Base-by-base conservation (phyloP, 345 rosid genomes). In the Moringa oleifera region DNA sequence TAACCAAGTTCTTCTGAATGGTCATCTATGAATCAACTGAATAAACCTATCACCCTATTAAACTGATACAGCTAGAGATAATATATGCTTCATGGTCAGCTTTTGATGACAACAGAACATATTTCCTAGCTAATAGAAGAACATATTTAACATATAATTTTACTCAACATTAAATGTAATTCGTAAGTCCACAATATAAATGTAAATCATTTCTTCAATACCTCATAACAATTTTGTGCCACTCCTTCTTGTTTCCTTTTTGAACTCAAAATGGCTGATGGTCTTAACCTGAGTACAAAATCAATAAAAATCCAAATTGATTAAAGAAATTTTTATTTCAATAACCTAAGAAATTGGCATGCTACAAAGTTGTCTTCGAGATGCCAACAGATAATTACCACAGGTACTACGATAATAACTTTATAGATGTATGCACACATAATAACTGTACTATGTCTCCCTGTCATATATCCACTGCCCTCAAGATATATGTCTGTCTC, bases 231-330 rank as follows among this genome's bases (percentile, higher is more conserved):
- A 25, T 65, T 77, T 62, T 74, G 80, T 55, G 61, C 51, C 54
- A 63, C 76, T 70, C 71, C 79, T 51, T 80, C 96, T 45, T 75
- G 87, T 73, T 82, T 93, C 86, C 62, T 85, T 76, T 72, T 85
- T 36, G 79, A 74, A 33, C 75, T 75, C 62, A 77, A 66, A 53
- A 76, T 60, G 36, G 64, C 59, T 8, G 90, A 78, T 59, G 85
- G 90, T 67, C 79, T 81, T 77, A 94, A 75, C 77, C 96, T 94
- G 85, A 53, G 53, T 64, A 52, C 58, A 60, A 58, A 18, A 23
- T 59, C 19, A 37, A 36, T 22, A 31, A 20, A 68, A 46, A 57
- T 33, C 59, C 31, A 53, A 28, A 45, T 52, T 25, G 41, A 24
- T 23, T 1, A 15, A 4, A 15, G 17, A 41, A 41, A 15, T 33